phyloP scores from a whole-genome alignment of 73 alveolate genomes.

The Paramecium bursaria region DNA sequence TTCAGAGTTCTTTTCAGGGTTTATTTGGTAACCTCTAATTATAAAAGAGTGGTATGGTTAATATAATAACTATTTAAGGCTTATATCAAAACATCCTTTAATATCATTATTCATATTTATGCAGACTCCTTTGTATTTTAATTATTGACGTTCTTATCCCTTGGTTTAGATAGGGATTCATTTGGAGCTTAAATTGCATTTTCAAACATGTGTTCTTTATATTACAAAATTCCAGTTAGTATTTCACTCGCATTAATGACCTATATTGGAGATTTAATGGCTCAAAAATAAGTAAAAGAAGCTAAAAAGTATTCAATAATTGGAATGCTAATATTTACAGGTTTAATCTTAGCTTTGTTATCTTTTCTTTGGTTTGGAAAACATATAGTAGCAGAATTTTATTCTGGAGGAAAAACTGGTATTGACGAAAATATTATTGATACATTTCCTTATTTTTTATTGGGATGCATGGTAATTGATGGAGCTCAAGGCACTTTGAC shows the following conservation, averaged over 20 bases:
- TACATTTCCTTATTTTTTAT: too few relatives aligned
- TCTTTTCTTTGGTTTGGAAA: not conserved
- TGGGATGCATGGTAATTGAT: conserved; percentile 23
- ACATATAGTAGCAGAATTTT: not conserved
- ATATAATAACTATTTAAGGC: not conserved
- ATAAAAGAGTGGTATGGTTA: too few relatives aligned
- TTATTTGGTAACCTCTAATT: too few relatives aligned
- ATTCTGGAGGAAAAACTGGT: not conserved
- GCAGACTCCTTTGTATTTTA: not conserved
- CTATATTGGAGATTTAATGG: not conserved
- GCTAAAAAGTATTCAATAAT: not conserved
- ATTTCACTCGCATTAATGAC: not conserved
- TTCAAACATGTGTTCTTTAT: not conserved
- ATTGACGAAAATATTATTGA: not conserved
- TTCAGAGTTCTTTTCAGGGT: not conserved
- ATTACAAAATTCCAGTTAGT: not conserved
- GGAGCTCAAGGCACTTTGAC: conserved; percentile 20
- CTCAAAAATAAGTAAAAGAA: not conserved
- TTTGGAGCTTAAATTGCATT: not conserved
- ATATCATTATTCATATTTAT: not conserved
- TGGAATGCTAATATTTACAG: not conserved
- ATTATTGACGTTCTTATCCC: not conserved
- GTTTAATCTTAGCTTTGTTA: not conserved
- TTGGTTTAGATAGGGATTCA: not conserved
- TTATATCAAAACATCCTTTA: not conserved